Evolutionary conservation across 2,329 filamentous ascomycete genomes (phyloP), one percentile per base, ranked within the genome.

Genomic region (Nothophoma quercina): DNA sequence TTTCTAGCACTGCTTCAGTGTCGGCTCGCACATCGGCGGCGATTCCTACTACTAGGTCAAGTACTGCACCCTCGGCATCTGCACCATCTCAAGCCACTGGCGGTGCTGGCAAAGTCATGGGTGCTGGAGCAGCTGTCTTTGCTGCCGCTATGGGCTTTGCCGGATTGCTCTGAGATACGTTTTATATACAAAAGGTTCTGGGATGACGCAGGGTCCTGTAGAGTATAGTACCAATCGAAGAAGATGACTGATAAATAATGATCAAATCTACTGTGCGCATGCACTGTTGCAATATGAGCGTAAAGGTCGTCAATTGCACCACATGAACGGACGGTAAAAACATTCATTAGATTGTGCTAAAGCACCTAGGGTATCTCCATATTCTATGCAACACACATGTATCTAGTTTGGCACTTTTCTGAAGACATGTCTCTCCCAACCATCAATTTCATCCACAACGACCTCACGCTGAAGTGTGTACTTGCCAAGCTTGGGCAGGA

Each of bases 401-500:
- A 7, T 21, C 43, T 35, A 54, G n/a, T 60, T 62, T 3, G 60
- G 64, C 7, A 69, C 59, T 8, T 58, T 54, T 32, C 66, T 71
- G 49, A 77, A 77, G 3, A 71, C 59, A 56, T 72, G 71, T 47
- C 74, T 66, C 58, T 72, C 68, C 75, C 75, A 77, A 1, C 74
- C 75, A 60, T 76, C 74, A 41, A 68, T 61, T 3, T 65, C 58
- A 32, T 66, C 63, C 23, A 70, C 59, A 16, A 72, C 58, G 5
- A 69, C 64, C 56, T 75, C 71, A 46, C 74, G 68, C 30, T 69
- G 63, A 7, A 77, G 60, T 34, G 64, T 69, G 51, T 76, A 77
- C 13, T 60, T 59, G 2, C 75, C 74, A n/a, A 77, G 40, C 42
- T 75, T 73, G 1, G 81, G 81, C 53, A 82, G 52, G 6, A 82